A percentile compares a stretch with the other conserved stretches of the same genome.
These are phyloP conservation scores for Tolypocladium cylindrosporum DNA, from an alignment of 2,329 filamentous ascomycete genomes.

Conservation along the genomic window DNA sequence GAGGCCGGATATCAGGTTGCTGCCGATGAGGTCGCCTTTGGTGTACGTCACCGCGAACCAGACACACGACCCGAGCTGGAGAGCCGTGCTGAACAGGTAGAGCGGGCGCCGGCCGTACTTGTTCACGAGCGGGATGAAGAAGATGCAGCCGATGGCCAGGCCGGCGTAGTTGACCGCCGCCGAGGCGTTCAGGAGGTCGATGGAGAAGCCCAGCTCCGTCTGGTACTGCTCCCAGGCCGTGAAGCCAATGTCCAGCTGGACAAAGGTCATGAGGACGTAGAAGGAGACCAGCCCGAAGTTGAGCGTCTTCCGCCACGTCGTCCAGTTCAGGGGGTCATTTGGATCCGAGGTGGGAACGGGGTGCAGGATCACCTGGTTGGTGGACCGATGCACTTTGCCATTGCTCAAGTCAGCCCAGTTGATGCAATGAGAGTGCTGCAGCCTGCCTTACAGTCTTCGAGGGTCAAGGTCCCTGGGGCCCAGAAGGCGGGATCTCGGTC, in stretches of 20 bases:
- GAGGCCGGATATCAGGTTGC: slow-evolving; percentile 16
- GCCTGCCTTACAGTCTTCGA: slow-evolving; percentile 1
- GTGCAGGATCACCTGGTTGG: slow-evolving; percentile 3
- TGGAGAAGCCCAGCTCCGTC: slow-evolving; percentile 15
- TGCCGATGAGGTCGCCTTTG: slow-evolving; percentile 7
- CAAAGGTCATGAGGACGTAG: slow-evolving; percentile 56
- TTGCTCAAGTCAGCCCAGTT: too few relatives aligned
- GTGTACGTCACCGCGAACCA: slow-evolving; percentile 9
- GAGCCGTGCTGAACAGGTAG: slow-evolving; percentile 13
- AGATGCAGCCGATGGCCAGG: slow-evolving; percentile 20
- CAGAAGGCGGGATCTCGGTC: neutral
- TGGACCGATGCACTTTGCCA: neutral
- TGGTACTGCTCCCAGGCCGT: slow-evolving; percentile 2
- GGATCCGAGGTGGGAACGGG: slow-evolving; percentile 4
- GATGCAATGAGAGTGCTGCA: too few relatives aligned
- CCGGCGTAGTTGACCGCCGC: slow-evolving; percentile 19
- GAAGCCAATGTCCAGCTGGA: slow-evolving; percentile 39
- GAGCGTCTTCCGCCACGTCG: slow-evolving; percentile 5
- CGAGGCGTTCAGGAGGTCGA: slow-evolving; percentile 13
- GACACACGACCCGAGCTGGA: slow-evolving; percentile 7
- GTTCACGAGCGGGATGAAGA: slow-evolving; percentile 22
- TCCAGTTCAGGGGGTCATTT: slow-evolving; percentile 6
- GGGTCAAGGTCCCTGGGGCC: slow-evolving; percentile 3
- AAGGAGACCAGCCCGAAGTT: slow-evolving; percentile 43
- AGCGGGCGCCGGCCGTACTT: slow-evolving; percentile 23